Evolutionary conservation across 768 basidiomycete species (phyloP).

Genomic region (Peribolospora kevripleyi): DNA sequence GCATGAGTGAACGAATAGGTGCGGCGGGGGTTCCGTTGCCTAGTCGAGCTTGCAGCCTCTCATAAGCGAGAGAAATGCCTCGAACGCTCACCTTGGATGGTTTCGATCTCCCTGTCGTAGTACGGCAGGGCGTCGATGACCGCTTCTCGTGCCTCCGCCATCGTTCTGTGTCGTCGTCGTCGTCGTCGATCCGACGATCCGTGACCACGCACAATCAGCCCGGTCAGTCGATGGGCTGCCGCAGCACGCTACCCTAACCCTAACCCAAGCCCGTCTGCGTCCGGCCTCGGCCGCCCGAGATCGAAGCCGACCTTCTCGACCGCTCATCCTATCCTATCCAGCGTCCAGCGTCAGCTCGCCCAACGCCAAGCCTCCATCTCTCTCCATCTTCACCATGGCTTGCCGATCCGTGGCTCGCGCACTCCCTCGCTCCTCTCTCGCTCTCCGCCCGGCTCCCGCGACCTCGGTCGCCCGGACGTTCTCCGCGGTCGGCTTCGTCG

Average conservation of each 20-base stretch:
- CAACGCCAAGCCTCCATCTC: neutral
- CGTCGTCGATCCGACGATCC: no score
- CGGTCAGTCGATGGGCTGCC: conserved; percentile 1
- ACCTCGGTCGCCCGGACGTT: neutral
- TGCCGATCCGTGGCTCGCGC: neutral
- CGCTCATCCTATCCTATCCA: no score
- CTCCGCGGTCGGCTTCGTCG: neutral
- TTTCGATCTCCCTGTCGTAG: conserved; percentile 76
- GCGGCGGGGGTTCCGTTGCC: no score
- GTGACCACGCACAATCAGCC: conserved; percentile 22
- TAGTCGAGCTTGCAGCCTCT: no score
- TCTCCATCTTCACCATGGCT: neutral
- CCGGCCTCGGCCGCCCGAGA: neutral
- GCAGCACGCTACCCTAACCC: conserved; percentile 5
- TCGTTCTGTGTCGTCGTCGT: no score
- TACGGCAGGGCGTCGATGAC: conserved; percentile 64
- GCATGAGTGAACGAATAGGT: no score
- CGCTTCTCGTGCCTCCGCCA: no score
- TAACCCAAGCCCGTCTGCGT: neutral
- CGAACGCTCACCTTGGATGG: conserved; percentile 31
- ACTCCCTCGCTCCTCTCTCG: neutral
- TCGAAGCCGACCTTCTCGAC: neutral
- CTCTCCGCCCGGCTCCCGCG: neutral
- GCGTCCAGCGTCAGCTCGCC: no score
- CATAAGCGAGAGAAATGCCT: no score